Evolutionary conservation across 108 stramenopile genomes (phyloP).

Genomic region (Cyclotella atomus): DNA sequence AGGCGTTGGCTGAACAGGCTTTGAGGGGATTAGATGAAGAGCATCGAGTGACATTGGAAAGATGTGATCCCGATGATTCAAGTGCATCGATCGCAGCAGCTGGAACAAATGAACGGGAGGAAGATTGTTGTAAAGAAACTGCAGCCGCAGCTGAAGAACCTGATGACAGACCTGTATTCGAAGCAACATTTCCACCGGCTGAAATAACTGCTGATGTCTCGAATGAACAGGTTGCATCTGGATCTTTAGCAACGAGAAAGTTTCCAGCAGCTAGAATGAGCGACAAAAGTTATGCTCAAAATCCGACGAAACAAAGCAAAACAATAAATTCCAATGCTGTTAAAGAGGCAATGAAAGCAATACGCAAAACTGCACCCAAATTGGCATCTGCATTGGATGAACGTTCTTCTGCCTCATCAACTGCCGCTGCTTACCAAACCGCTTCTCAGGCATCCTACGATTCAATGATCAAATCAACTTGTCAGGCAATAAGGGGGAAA

Average conservation of each 20-base stretch:
- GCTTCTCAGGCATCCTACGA: constrained; percentile 14
- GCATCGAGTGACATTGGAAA: constrained; percentile 29
- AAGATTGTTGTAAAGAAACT: background rate
- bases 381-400: constrained; percentile 45
- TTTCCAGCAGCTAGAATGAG: constrained; percentile 2
- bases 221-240: background rate
- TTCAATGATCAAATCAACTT: constrained; percentile 27
- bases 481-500: constrained; percentile 16
- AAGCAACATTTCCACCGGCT: background rate
- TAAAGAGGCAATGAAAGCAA: constrained; percentile 44
- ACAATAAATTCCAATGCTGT: constrained; percentile 28
- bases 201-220: background rate
- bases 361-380: constrained; percentile 43
- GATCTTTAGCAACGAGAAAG: background rate
- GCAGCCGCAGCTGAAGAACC: background rate
- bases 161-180: constrained; percentile 3
- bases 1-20: constrained; percentile 38
- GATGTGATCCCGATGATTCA: background rate
- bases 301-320: background rate
- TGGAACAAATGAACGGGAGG: background rate
- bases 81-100: background rate
- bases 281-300: too few relatives aligned
- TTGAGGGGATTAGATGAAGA: constrained; percentile 50
- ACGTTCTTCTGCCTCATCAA: constrained; percentile 33
- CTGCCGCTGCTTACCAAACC: constrained; percentile 6